Conservation (phyloP, 257 asterid species). For the Nicotiana paniculata region DNA sequence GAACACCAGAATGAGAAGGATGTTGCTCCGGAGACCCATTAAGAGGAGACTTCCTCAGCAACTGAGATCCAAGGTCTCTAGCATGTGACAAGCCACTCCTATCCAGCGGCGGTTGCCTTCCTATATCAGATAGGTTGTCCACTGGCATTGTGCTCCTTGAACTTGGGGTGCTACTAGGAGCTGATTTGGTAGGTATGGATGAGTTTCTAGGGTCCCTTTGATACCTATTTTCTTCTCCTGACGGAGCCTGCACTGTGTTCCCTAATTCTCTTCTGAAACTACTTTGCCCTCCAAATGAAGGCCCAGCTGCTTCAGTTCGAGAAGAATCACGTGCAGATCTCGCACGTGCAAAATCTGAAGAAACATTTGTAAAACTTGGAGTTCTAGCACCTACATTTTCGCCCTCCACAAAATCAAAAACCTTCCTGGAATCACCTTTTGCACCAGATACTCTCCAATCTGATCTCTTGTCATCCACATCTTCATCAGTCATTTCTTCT, state of each 20-base stretch:
- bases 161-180: slow-evolving; percentile 12
- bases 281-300: slow-evolving; percentile 23
- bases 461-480: slow-evolving; percentile 16
- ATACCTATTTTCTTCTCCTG: slow-evolving; percentile 13
- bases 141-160: slow-evolving; percentile 15
- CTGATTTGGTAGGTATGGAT: slow-evolving; percentile 15
- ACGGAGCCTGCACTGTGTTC: background rate
- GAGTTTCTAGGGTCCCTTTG: slow-evolving; percentile 28
- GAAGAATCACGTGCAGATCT: slow-evolving; percentile 14
- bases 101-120: slow-evolving; percentile 22
- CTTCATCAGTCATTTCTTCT: slow-evolving; percentile 27
- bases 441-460: slow-evolving; percentile 27
- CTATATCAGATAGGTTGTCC: slow-evolving; percentile 13
- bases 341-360: slow-evolving; percentile 2
- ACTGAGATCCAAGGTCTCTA: slow-evolving; percentile 13
- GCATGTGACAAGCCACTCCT: slow-evolving; percentile 17
- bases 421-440: slow-evolving; percentile 20
- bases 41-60: slow-evolving; percentile 8
- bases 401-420: slow-evolving; percentile 22
- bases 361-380: slow-evolving; percentile 7
- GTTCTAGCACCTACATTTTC: slow-evolving; percentile 8
- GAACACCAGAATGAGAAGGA: slow-evolving; percentile 18
- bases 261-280: slow-evolving; percentile 39
- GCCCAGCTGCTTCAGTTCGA: slow-evolving; percentile 8
- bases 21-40: slow-evolving; percentile 18